Base-by-base conservation (phyloP, 257 asterid genomes). In the Apocynum venetum region DNA sequence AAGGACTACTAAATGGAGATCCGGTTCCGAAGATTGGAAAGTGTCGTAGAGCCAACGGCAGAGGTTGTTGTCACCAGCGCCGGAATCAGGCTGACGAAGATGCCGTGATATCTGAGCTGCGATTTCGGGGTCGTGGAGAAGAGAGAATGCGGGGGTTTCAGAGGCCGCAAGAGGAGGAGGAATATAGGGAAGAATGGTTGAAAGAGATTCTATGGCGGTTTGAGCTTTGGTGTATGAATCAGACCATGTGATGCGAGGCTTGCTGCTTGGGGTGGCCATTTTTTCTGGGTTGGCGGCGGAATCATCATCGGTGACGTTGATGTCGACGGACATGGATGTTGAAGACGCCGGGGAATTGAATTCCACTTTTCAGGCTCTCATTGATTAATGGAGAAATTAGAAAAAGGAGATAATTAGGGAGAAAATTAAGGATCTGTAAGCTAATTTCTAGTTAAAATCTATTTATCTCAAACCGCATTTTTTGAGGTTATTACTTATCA, bases 1-100 rank as follows among this genome's bases (percentile, higher is more conserved):
- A 85, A 93, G 97, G 78, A 95, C 98, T 55, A 89, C 92, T 31
- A 95, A 87, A 41, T 89, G 97, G 80, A 95, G 99, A 55, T 88
- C 90, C 13, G 90, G 85, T 57, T 83, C 87, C 76, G 86, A 77
- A 78, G 98, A 82, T 80, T 90, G 96, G 89, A 95, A 95, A 38
- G 99, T 93, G 79, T 95, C 98, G 87, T 93, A 95, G 47, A 95
- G 96, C 98, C 98, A 95, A 2, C 96, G 96, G 79, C 98, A 95
- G 71, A 95, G 91, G 84, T 78, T 80, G 86, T 95, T 90, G 71
- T 91, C 86, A 0, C 89, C 98, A n/a, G 89, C 85, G 76, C 98
- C 97, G 55, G 98, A 91, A 47, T 88, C 89, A 35, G 96, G 96
- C 41, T 79, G 91, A 59, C 93, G 93, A 84, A 95, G 93, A 89